Evolutionary conservation across 2,329 filamentous ascomycete genomes (phyloP), one percentile per base, ranked within the genome.

Genomic region (Aspergillus quadrilineatus): DNA sequence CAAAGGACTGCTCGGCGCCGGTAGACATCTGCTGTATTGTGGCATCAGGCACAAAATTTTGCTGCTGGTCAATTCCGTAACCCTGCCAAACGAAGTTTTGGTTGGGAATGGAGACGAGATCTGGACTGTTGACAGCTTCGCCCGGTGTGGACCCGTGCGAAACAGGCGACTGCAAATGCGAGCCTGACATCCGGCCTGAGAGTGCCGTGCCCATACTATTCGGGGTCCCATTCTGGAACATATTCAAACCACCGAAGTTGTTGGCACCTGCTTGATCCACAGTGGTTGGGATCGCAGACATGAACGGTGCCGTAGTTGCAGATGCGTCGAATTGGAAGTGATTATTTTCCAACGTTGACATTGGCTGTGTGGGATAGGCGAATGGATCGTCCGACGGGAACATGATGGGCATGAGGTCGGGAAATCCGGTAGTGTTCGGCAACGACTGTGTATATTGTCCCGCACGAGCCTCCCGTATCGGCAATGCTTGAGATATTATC

Each of bases 321-420:
- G 61, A 7, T 56, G 53, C 60, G 36, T 73, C 70, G 39, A 73
- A 62, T 15, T 70, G 67, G 63, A 76, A 75, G 59, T 75, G 71
- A 17, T 69, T 71, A 51, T 76, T 70, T 65, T 79, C 77, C 42
- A 79, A 62, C 5, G 73, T 76, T 4, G 75, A 77, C 73, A 79
- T 75, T 5, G 78, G 77, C 58, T 80, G 78, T 32, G 75, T 78
- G 14, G 77, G 77, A 60, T 80, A 80, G 4, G 77, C 78, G 57
- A 80, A 80, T 12, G 78, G 78, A 55, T 80, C 78, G 55, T 75
- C 74, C 1, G 78, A 79, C 4, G 78, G 77, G 58, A 77, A 80
- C 78, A 80, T 80, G 63, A 80, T 77, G 7, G 75, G 75, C 72
- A 77, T 78, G 39, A 80, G 67, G 61, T 80, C 78, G 1, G 77